These are phyloP conservation scores for Rhodamnia argentea DNA, from an alignment of 345 rosid species.

Conservation along the genomic window DNA sequence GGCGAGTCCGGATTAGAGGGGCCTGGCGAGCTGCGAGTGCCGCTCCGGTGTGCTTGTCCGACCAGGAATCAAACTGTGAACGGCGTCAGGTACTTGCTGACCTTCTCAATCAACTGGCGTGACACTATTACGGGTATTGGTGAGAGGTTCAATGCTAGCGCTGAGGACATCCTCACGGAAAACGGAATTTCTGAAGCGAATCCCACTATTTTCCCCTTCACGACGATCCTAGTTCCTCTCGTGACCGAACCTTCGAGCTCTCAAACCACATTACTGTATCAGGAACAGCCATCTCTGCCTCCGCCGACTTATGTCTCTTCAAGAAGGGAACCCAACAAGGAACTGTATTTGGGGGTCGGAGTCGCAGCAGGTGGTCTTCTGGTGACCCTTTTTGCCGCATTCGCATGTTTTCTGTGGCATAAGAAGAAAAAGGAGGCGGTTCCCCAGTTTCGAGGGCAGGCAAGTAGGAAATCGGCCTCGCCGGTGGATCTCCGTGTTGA, in stretches of 20 bases:
- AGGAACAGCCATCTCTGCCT: neutral
- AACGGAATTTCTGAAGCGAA: slow-evolving; percentile 19
- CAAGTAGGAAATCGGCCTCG: neutral
- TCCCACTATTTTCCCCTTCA: slow-evolving; percentile 15
- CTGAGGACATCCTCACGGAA: slow-evolving; percentile 13
- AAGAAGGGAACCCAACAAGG: slow-evolving; percentile 7
- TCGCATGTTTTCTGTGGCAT: slow-evolving; percentile 1
- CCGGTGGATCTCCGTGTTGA: slow-evolving; percentile 19
- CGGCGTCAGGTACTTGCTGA: slow-evolving; percentile 29
- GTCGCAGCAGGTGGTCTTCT: slow-evolving; percentile 23
- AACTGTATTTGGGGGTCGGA: slow-evolving; percentile 9
- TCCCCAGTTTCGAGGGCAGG: neutral
- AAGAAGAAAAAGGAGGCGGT: slow-evolving; percentile 5
- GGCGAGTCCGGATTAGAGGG: slow-evolving; percentile 1
- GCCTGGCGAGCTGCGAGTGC: slow-evolving; percentile 13
- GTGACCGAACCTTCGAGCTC: slow-evolving; percentile 22
- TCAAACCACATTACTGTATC: slow-evolving; percentile 13
- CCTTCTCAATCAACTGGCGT: slow-evolving; percentile 19
- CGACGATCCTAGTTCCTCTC: slow-evolving; percentile 40
- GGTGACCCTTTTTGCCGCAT: slow-evolving; percentile 7
- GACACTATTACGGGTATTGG: slow-evolving; percentile 18
- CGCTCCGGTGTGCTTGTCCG: slow-evolving; percentile 45
- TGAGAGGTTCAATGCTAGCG: slow-evolving; percentile 23
- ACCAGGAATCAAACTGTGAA: slow-evolving; percentile 18
- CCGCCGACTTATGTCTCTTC: slow-evolving; percentile 8